Evolutionary conservation across 2,329 filamentous ascomycete species (phyloP).

Genomic region (Aspergillus sp.): DNA sequence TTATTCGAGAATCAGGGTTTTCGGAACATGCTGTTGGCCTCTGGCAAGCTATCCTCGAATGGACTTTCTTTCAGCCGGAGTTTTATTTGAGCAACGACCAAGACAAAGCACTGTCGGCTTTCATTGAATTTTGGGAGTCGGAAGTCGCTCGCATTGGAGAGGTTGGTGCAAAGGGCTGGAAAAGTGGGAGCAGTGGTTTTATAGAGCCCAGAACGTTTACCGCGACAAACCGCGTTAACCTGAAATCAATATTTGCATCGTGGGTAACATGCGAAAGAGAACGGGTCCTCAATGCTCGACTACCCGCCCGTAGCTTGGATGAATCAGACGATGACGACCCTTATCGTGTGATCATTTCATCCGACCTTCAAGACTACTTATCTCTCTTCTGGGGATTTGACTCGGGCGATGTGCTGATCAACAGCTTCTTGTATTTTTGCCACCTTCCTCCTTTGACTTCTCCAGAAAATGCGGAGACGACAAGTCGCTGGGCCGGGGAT

Average conservation of each 20-base stretch:
- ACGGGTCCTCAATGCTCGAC: conserved; percentile 43
- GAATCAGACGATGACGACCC: conserved; percentile 74
- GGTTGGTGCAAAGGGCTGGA: conserved; percentile 65
- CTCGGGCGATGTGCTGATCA: conserved; percentile 50
- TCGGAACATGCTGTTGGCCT: conserved; percentile 69
- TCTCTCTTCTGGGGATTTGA: conserved; percentile 23
- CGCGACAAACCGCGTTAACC: conserved; percentile 14
- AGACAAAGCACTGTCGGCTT: conserved; percentile 29
- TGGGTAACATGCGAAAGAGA: conserved; percentile 54
- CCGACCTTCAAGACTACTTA: conserved; percentile 66
- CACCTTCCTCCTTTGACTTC: conserved; percentile 54
- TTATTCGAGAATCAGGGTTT: conserved; percentile 73
- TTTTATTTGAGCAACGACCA: conserved; percentile 12
- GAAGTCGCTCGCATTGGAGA: conserved; percentile 79
- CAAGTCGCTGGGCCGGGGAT: conserved; percentile 45
- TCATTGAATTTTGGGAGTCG: conserved; percentile 81
- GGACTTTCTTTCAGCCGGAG: conserved; percentile 58
- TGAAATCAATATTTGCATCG: conserved; percentile 31
- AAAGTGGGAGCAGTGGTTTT: conserved; percentile 12
- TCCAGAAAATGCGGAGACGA: conserved; percentile 16
- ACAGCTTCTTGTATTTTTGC: conserved; percentile 68
- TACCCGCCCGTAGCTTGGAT: conserved; percentile 71
- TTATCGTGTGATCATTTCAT: conserved; percentile 74
- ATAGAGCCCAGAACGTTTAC: conserved; percentile 32
- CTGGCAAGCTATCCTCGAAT: conserved; percentile 80